Conservation (phyloP, 352 stramenopile species). For the Paralagenidium karlingii region DNA sequence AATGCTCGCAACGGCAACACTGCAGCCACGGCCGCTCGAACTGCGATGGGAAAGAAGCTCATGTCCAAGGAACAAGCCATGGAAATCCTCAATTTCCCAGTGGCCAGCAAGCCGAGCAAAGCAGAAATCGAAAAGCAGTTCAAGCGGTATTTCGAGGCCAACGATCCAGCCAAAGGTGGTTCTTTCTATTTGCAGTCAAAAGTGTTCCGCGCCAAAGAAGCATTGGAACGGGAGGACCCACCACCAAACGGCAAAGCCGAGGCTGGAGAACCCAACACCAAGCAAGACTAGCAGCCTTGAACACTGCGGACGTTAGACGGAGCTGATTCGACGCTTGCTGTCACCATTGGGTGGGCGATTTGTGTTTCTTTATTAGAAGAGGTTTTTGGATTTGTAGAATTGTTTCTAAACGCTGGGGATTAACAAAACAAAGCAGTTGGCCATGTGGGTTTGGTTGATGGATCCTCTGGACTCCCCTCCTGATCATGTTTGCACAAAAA, state of each 20-base stretch:
- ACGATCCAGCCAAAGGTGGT: constrained; percentile 82
- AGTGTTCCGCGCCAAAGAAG: constrained; percentile 85
- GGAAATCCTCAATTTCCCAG: constrained; percentile 76
- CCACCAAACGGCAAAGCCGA: constrained; percentile 3
- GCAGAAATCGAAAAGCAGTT: constrained; percentile 80
- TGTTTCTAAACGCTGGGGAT: too few relatives aligned
- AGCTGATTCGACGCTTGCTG: too few relatives aligned
- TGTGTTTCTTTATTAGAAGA: too few relatives aligned
- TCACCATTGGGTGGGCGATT: too few relatives aligned
- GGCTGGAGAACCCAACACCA: constrained; percentile 1
- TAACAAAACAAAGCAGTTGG: too few relatives aligned
- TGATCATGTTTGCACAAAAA: too few relatives aligned
- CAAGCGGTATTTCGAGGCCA: constrained; percentile 78
- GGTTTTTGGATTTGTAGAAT: too few relatives aligned
- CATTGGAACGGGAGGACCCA: constrained; percentile 38
- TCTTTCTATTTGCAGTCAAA: constrained; percentile 91
- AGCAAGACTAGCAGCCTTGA: constrained; percentile 21
- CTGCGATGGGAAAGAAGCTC: constrained; percentile 41
- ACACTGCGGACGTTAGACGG: too few relatives aligned
- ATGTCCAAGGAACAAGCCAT: constrained; percentile 65
- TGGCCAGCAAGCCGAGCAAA: constrained; percentile 20
- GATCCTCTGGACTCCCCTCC: too few relatives aligned
- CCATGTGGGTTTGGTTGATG: too few relatives aligned
- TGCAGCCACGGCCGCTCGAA: constrained; percentile 45
- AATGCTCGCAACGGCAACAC: constrained; percentile 74